Evolutionary conservation across 352 stramenopile genomes (phyloP).

Genomic region (Phytophthora melonis): DNA sequence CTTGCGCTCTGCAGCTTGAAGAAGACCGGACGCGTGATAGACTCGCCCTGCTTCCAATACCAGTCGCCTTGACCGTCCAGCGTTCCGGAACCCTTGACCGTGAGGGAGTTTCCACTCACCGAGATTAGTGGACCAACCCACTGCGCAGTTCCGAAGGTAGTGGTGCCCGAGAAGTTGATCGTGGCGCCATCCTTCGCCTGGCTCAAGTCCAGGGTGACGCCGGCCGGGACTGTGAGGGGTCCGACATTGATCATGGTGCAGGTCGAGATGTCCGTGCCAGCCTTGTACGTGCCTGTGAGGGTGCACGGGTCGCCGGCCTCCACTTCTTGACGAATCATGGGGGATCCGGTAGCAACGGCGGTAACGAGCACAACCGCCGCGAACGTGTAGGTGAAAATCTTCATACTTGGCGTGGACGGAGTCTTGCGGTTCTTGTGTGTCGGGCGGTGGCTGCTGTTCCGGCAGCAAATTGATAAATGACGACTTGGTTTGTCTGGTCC

Average conservation of each 20-base stretch:
- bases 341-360: not conserved
- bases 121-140: conserved; percentile 38
- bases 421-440: not conserved
- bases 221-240: conserved; percentile 19
- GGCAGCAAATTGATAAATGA: not conserved
- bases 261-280: conserved; percentile 21
- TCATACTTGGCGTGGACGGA: not conserved
- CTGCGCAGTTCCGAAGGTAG: conserved; percentile 34
- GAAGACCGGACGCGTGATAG: conserved; percentile 18
- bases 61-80: conserved; percentile 26
- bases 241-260: conserved; percentile 33
- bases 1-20: not conserved
- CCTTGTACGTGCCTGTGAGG: conserved; percentile 40
- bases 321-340: conserved; percentile 26
- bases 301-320: conserved; percentile 24
- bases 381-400: not conserved
- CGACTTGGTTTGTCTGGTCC: not conserved
- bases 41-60: conserved; percentile 41
- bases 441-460: not conserved
- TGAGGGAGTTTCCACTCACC: conserved; percentile 11
- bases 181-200: conserved; percentile 22
- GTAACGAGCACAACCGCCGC: not conserved
- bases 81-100: conserved; percentile 13
- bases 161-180: conserved; percentile 43
- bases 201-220: conserved; percentile 40